Evolutionary conservation across 306 rosid species (phyloP).

Genomic region (Malus fusca): DNA sequence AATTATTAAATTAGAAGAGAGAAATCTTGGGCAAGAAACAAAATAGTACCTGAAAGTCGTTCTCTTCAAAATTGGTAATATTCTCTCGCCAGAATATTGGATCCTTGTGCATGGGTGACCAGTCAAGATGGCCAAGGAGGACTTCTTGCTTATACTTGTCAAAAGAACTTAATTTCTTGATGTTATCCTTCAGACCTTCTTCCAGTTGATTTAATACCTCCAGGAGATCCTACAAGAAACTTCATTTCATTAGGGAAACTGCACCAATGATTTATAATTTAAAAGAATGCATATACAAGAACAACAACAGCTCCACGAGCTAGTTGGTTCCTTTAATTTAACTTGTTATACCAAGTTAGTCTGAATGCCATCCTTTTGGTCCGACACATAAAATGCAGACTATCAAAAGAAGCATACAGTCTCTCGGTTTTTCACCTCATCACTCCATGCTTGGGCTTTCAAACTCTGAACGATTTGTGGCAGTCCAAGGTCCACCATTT

Average conservation of each 20-base stretch:
- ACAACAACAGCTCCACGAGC: background rate
- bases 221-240: constrained; percentile 65
- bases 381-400: constrained; percentile 3
- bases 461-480: constrained; percentile 90
- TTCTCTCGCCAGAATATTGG: constrained; percentile 90
- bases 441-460: constrained; percentile 99
- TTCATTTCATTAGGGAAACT: constrained; percentile 12
- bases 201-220: constrained; percentile 82
- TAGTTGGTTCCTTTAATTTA: constrained; percentile 1
- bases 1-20: background rate
- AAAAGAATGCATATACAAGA: background rate
- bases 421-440: constrained; percentile 64
- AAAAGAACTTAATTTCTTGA: constrained; percentile 81
- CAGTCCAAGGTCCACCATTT: constrained; percentile 92
- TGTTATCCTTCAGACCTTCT: constrained; percentile 79
- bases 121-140: constrained; percentile 89
- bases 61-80: constrained; percentile 73
- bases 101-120: constrained; percentile 99
- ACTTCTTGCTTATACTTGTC: constrained; percentile 95
- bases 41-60: constrained; percentile 76
- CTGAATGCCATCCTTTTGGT: background rate
- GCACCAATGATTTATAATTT: background rate
- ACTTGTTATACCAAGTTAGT: background rate
- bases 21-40: background rate
- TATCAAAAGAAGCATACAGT: constrained; percentile 9